Base-by-base conservation (phyloP, 495 filamentous ascomycete genomes). In the Penicillium samsonianum region DNA sequence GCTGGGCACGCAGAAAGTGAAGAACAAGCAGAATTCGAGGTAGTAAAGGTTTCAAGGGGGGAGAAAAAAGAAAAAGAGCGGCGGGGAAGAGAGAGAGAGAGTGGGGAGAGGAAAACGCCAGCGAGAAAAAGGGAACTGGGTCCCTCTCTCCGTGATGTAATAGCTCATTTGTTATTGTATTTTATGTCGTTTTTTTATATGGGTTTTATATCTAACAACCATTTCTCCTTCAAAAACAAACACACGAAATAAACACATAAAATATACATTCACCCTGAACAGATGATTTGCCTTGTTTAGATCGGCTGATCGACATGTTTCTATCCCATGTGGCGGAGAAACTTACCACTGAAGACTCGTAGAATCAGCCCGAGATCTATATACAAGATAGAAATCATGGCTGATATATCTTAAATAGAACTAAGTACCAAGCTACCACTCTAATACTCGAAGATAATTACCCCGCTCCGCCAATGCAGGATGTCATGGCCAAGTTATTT, bases 51-150 rank as follows among this genome's bases (percentile, higher is more conserved):
- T 20, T 26, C 33, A 58, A 55, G 56, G 30, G 58, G 48, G 38
- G 40, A 19, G 37, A 22, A 41, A 52, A 46, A 50, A 5, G 53
- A 33, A 50, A 48, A 40, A 51, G 64, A 8, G 37, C 59, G 55
- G 68, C 50, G 64, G 54, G 61, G 59, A 76, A 45, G 55, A 78
- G 67, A 25, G 53, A 45, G 55, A 78, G 67, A 25, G 53, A 47
- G 65, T 65, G 67, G 64, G 64, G 67, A 69, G 60, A 78, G 61
- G 85, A 84, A 26, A 82, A 61, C 38, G 59, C 49, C 37, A 53
- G 38, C 50, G 54, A 52, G 50, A 43, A 42, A 19, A 54, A 45
- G 48, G 31, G 45, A 35, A 42, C 35, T 33, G 54, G 45, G 23
- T 43, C 45, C 52, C 45, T 40, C 52, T n/a, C n/a, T 43, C 37